A percentile compares a stretch with the other conserved stretches of the same genome.
phyloP scores from a whole-genome alignment of 768 basidiomycete species.

The Mycena olivaceomarginata region DNA sequence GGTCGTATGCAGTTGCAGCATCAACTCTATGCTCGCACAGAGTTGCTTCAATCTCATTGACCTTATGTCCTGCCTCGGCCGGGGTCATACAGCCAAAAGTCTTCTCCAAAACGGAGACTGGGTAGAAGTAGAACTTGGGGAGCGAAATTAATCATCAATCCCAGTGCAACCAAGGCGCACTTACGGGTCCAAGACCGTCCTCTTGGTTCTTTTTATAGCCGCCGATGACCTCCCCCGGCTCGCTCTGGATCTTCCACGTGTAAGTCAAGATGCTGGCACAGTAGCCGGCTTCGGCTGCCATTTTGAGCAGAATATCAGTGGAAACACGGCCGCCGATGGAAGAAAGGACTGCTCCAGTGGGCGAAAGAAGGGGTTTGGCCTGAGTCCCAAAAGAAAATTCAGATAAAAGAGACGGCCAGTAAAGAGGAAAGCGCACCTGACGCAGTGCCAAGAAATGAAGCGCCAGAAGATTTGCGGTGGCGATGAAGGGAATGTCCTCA shows the following conservation, averaged over 20 bases:
- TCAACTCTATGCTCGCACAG: no score
- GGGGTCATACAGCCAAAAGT: not conserved
- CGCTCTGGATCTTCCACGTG: no score
- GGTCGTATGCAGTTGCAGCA: no score
- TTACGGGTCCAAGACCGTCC: constrained; percentile 16
- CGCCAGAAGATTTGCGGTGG: not conserved
- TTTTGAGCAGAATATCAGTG: no score
- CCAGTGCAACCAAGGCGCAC: not conserved
- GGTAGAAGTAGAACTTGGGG: not conserved
- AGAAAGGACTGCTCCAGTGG: constrained; percentile 2
- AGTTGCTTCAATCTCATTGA: not conserved
- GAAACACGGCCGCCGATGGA: constrained; percentile 9
- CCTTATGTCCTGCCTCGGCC: not conserved
- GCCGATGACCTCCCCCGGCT: no score
- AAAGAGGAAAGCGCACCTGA: not conserved
- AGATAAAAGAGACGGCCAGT: not conserved
- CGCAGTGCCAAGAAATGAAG: constrained; percentile 3
- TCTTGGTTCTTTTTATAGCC: constrained; percentile 15
- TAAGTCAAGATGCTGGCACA: no score
- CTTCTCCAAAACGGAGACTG: constrained; percentile 3
- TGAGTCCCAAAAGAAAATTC: not conserved
- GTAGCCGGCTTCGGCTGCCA: no score
- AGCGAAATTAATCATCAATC: not conserved
- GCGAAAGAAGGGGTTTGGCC: not conserved
- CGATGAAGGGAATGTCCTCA: no score